phyloP scores from a whole-genome alignment of 192 early-diverging fungal genomes.

The Coemansia javaensis region DNA sequence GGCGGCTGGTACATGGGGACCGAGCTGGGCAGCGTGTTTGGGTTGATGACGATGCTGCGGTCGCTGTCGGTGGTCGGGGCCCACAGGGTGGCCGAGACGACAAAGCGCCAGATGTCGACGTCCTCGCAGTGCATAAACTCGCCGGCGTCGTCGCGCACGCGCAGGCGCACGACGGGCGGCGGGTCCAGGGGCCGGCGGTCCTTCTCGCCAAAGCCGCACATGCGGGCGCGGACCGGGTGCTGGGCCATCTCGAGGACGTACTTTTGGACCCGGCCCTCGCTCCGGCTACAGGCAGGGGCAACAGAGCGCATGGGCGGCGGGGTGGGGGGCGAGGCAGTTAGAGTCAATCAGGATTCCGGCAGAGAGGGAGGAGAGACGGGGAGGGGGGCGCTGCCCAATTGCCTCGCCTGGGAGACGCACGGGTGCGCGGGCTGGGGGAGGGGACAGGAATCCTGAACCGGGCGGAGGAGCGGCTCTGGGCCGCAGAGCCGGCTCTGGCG shows the following conservation, averaged over 20 bases:
- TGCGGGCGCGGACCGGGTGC: constrained; percentile 66
- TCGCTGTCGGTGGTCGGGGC: constrained; percentile 32
- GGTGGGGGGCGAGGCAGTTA: not conserved
- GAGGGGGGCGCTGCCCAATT: constrained; percentile 7
- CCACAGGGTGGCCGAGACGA: constrained; percentile 46
- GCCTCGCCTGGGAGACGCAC: no score
- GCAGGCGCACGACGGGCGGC: constrained; percentile 62
- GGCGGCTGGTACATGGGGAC: constrained; percentile 37
- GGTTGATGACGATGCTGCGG: constrained; percentile 47
- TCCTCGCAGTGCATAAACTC: constrained; percentile 54
- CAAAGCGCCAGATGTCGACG: constrained; percentile 43
- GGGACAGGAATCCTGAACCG: no score
- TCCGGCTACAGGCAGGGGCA: constrained; percentile 16
- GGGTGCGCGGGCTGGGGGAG: no score
- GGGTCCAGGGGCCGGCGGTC: constrained; percentile 66
- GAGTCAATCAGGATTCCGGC: no score
- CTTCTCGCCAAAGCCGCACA: constrained; percentile 78
- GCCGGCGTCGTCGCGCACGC: constrained; percentile 53
- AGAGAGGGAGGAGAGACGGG: not conserved
- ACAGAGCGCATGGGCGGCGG: not conserved
- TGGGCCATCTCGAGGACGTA: constrained; percentile 63
- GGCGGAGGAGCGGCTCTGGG: no score
- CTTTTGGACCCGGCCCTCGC: constrained; percentile 44
- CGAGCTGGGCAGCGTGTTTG: constrained; percentile 37
- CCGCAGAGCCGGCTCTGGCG: no score